Base-by-base conservation (phyloP, 495 filamentous ascomycete species). In the Aspergillus indologenus region DNA sequence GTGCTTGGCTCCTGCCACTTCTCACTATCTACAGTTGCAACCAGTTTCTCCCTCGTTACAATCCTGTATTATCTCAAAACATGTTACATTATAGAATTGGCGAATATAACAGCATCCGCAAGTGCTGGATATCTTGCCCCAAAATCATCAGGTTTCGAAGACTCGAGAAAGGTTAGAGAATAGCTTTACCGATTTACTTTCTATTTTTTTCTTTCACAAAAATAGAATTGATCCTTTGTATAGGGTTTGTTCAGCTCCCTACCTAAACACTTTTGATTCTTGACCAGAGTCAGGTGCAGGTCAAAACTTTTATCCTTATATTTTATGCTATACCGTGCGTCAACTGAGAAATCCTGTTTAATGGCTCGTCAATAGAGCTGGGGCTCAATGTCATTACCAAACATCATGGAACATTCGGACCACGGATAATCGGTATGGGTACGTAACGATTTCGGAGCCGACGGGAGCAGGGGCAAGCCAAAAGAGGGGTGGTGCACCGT, bases 401-500 rank as follows among this genome's bases (percentile, higher is more conserved):
- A 40, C 34, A 40, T 15, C 12, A 14, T 40, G 34, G 12, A 14
- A 7, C 34, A 11, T 40, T 15, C 7, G 34, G 34, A 40, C 34
- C 34, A 40, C 5, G 34, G 34, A 40, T 40, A 11, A 15, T 40
- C 12, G 34, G 34, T 40, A 40, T 15, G 7, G 12, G 12, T 40
- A 40, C 34, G 34, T 40, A 40, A 40, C 34, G 34, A 40, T 40
- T 15, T 40, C 34, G 34, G 34, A 22, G 19, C 20, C 20, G 45
- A 21, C 45, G 45, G 20, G 45, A 14, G 23, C 19, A 12, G 24
- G 29, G 56, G 20, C 3, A 55, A 49, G 42, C 18, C 40, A 61
- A 34, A 23, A 56, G 53, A 15, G 57, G 44, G 26, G 51, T 45
- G 20, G 43, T 48, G 45, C 23, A 4, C 34, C 20, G 45, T 48